Evolutionary conservation across 805 yeast genomes (phyloP).

Genomic region (Dipodascopsis uninucleata): DNA sequence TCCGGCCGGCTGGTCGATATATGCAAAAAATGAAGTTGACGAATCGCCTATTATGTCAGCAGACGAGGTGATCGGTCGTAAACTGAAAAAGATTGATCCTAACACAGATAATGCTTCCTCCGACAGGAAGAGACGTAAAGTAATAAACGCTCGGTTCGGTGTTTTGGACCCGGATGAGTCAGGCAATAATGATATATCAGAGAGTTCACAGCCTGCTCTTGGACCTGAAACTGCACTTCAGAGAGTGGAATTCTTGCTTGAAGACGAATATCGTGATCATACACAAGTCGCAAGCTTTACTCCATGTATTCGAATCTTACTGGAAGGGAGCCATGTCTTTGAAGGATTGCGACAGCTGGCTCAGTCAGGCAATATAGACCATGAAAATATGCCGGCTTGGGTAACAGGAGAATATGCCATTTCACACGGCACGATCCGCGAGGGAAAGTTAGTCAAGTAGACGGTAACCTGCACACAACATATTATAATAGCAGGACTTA

Average conservation of each 20-base stretch:
- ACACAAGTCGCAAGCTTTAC: background rate
- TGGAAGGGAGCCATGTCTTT: conserved; percentile 27
- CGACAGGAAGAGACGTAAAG: conserved; percentile 7
- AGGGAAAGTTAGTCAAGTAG: conserved; percentile 9
- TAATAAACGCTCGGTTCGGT: conserved; percentile 23
- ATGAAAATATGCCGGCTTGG: conserved; percentile 24
- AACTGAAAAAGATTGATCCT: too few relatives aligned
- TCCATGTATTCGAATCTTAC: conserved; percentile 13
- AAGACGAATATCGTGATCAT: conserved; percentile 6
- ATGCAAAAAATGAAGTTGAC: conserved; percentile 26
- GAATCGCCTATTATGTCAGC: conserved; percentile 22
- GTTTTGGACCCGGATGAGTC: background rate
- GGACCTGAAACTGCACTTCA: conserved; percentile 13
- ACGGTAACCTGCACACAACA: background rate
- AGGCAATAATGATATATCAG: conserved; percentile 4
- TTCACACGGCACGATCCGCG: conserved; percentile 15
- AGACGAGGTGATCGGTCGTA: conserved; percentile 6
- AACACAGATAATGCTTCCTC: too few relatives aligned
- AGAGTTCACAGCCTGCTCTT: background rate
- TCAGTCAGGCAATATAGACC: conserved; percentile 18
- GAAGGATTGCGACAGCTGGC: conserved; percentile 23
- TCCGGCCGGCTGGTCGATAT: conserved; percentile 27
- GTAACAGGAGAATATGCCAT: conserved; percentile 28
- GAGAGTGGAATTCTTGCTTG: conserved; percentile 19
- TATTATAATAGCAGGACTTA: conserved; percentile 1